Evolutionary conservation across 352 stramenopile genomes (phyloP), one percentile per base, ranked within the genome.

Genomic region (Phytopythium chamaehyphon): DNA sequence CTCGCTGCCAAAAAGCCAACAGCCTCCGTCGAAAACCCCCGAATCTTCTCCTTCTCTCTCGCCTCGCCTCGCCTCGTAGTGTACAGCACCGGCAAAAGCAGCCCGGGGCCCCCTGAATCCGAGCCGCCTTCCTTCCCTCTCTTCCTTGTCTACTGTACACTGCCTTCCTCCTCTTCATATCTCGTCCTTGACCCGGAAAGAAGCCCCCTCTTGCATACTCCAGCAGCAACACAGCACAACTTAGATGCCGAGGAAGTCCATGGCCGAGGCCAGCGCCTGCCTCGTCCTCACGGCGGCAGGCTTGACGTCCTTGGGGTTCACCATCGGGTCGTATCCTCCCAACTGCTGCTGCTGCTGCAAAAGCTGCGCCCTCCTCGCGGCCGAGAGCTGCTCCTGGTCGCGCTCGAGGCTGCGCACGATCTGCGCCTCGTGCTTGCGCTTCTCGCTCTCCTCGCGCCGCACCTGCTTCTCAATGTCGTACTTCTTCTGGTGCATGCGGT

Each of bases 401-500:
- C 80, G 77, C 65, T 90, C 77, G 40, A 94, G 66, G 53, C 70
- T 89, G 59, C 80, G 79, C 57, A 89, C 78, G 50, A 94, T 94
- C 37, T 87, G 66, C 15, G 71, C 82, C 59, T 94, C 84, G 59
- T 94, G 79, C 59, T 90, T 88, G 67, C 81, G 78, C 61, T 88
- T 89, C 68, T 93, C 83, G 58, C 57, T 91, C 71, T 93, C 83
- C 47, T 93, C 83, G 40, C 83, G 80, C 3, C 83, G 76, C 40
- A 91, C 78, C 39, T 80, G 57, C 62, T 88, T 86, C 54, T 93
- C 83, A 53, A 93, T 93, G 63, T 93, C 80, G 69, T 91, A 93
- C 63, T 93, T 93, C 64, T 91, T 91, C 66, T 93, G 84, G 68
- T 92, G 84, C 84, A 94, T 94, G 26, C 84, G 84, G 58, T 94